Evolutionary conservation across 1,284 basidiomycete species (phyloP), one percentile per base, ranked within the genome.

Genomic region (Coniophora puteana): DNA sequence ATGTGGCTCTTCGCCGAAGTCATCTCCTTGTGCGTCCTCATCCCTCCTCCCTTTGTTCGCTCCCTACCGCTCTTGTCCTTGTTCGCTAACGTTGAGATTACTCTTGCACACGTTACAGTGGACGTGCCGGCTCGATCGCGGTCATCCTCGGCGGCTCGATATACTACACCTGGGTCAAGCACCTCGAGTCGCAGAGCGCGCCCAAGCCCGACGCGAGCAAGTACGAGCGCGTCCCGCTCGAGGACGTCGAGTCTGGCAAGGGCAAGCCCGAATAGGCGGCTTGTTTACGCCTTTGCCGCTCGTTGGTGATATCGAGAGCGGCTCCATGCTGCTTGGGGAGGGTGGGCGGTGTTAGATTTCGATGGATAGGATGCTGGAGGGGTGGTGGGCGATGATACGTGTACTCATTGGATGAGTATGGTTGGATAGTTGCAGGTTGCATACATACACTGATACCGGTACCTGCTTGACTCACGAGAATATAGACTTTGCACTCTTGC

Each of bases 131-230:
- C 8, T 89, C 89, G 1, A 90, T 93, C 49, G 74, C 72, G 2
- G 79, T 79, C 47, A 93, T 93, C 55, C 78, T 93, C 13, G 54
- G 68, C 18, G 91, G 91, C 13, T 92, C 90, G 0, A 65, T 89
- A 27, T 83, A 81, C 60, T 93, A 93, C 65, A 92, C 89, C 7
- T 92, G 87, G 85, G 72, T 86, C 40, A 91, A 91, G 59, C 80
- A 89, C 55, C 52, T 71, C 49, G 87, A 90, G 59, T 72, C 76
- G 8, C 69, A 70, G 49, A 52, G 54, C 23, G 44, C 61, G 21
- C 41, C 53, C 25, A 63, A 63, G 29, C 33, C 49, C 21, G 47
- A 52, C 22, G 47, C 49, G 17, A 31, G 13, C 38, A 61, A 51
- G 38, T 78, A 78, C 45, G 71, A 72, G 44, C 69, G 64, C 26